Conservation (phyloP, 2,329 filamentous ascomycete genomes). For the Ceratocystis huliohia region DNA sequence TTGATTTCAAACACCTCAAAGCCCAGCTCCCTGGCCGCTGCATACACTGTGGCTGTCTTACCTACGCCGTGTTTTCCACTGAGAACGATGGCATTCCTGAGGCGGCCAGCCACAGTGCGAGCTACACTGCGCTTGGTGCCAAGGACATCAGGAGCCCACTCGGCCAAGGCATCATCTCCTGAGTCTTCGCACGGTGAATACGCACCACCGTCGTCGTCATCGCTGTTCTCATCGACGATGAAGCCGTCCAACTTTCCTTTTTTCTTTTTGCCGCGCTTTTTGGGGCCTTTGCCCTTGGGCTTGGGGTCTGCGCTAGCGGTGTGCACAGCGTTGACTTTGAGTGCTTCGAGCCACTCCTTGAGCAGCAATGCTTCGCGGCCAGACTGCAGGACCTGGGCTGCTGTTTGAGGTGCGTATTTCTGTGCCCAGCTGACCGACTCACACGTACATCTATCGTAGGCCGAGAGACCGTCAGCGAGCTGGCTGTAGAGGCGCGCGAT, state of each 20-base stretch:
- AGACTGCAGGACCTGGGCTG: constrained; percentile 61
- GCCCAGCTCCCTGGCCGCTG: constrained; percentile 77
- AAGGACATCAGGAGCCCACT: constrained; percentile 13
- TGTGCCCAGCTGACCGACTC: constrained; percentile 64
- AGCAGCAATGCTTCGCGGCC: constrained; percentile 58
- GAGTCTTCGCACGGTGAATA: constrained; percentile 29
- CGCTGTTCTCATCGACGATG: constrained; percentile 60
- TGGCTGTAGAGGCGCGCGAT: constrained; percentile 46
- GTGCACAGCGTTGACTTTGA: constrained; percentile 66
- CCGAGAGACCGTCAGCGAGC: constrained; percentile 51
- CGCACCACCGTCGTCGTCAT: constrained; percentile 25
- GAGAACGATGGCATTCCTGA: constrained; percentile 69
- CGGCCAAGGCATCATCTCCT: constrained; percentile 36
- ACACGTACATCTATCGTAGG: constrained; percentile 68
- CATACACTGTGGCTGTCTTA: constrained; percentile 86
- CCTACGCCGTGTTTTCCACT: constrained; percentile 84
- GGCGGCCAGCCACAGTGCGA: constrained; percentile 29
- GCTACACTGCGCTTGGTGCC: constrained; percentile 16
- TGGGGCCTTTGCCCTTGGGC: constrained; percentile 26
- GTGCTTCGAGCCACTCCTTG: constrained; percentile 64
- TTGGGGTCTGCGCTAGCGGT: constrained; percentile 35
- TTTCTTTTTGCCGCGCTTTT: constrained; percentile 40
- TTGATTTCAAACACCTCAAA: constrained; percentile 97
- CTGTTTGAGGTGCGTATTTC: constrained; percentile 65
- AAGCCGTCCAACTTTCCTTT: constrained; percentile 66